A percentile compares a stretch with the other conserved stretches of the same genome.
Evolutionary conservation across 106 monocot species (phyloP).

Genomic region (Cymbidium sinense): DNA sequence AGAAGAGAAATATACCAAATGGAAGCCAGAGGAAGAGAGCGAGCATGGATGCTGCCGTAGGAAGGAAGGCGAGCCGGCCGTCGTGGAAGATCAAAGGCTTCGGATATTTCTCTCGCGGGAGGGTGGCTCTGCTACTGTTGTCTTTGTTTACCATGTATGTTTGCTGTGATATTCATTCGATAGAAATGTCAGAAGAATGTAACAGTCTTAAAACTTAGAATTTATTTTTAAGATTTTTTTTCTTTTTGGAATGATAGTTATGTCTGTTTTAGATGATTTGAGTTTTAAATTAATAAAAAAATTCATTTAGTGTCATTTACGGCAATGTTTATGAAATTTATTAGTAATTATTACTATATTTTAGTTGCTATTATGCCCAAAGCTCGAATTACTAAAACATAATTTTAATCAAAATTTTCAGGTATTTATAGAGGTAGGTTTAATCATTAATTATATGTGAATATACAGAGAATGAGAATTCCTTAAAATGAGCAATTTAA

Average conservation of each 20-base stretch:
- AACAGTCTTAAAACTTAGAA: neutral
- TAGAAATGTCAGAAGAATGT: neutral
- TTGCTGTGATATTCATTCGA: conserved; percentile 36
- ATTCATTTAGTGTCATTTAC: too few species aligned
- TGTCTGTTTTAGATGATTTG: neutral
- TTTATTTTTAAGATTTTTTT: neutral
- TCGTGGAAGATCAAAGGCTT: conserved; percentile 84
- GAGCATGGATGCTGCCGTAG: conserved; percentile 43
- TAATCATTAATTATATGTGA: too few species aligned
- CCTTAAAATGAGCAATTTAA: too few species aligned
- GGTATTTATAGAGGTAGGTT: too few species aligned
- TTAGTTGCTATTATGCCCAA: too few species aligned
- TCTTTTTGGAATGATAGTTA: neutral
- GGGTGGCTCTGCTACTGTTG: neutral
- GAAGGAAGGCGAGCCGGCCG: conserved; percentile 66
- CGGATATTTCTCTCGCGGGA: conserved; percentile 58
- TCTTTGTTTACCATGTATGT: conserved; percentile 44
- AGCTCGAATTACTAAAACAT: too few species aligned
- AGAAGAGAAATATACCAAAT: conserved; percentile 30
- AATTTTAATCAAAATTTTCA: too few species aligned
- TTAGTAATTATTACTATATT: too few species aligned
- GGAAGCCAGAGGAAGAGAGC: conserved; percentile 63
- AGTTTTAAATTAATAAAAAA: too few species aligned
- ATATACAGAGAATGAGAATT: too few species aligned
- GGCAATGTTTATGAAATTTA: too few species aligned